A percentile compares a stretch with the other conserved stretches of the same genome.
Evolutionary conservation across 371 early-diverging fungal genomes (phyloP).

Genomic region (Zopfochytrium polystomum): DNA sequence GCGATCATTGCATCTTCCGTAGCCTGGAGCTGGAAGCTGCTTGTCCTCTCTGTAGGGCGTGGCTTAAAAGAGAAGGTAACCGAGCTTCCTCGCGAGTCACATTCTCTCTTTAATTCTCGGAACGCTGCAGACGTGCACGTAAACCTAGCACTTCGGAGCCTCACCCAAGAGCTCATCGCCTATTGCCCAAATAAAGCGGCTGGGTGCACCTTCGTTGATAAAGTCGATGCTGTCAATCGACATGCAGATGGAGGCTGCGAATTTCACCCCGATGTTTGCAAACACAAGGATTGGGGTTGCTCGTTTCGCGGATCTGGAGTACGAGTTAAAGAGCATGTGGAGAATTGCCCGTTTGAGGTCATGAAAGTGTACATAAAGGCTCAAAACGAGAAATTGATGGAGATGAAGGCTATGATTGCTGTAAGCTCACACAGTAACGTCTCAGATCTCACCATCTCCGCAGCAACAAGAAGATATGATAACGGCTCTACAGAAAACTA

Average conservation of each 20-base stretch:
- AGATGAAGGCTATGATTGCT: slow-evolving; percentile 37
- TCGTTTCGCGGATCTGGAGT: slow-evolving; percentile 49
- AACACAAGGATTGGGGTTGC: slow-evolving; percentile 50
- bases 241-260: slow-evolving; percentile 51
- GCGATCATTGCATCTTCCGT: slow-evolving; percentile 49
- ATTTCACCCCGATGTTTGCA: slow-evolving; percentile 47
- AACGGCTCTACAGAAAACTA: slow-evolving; percentile 25
- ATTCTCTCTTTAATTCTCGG: neutral
- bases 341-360: slow-evolving; percentile 53
- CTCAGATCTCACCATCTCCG: slow-evolving; percentile 13
- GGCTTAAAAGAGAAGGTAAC: slow-evolving; percentile 46
- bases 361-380: slow-evolving; percentile 51
- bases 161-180: slow-evolving; percentile 56
- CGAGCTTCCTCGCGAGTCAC: neutral
- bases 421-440: slow-evolving; percentile 17
- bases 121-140: slow-evolving; percentile 53
- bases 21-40: slow-evolving; percentile 52
- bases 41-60: slow-evolving; percentile 59
- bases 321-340: slow-evolving; percentile 42
- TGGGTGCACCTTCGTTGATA: slow-evolving; percentile 52
- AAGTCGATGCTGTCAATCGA: slow-evolving; percentile 46
- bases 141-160: slow-evolving; percentile 54
- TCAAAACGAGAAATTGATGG: slow-evolving; percentile 43
- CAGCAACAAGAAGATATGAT: slow-evolving; percentile 41
- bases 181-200: slow-evolving; percentile 51